phyloP scores from a whole-genome alignment of 192 early-diverging fungal genomes.

The Funneliformis geosporum region DNA sequence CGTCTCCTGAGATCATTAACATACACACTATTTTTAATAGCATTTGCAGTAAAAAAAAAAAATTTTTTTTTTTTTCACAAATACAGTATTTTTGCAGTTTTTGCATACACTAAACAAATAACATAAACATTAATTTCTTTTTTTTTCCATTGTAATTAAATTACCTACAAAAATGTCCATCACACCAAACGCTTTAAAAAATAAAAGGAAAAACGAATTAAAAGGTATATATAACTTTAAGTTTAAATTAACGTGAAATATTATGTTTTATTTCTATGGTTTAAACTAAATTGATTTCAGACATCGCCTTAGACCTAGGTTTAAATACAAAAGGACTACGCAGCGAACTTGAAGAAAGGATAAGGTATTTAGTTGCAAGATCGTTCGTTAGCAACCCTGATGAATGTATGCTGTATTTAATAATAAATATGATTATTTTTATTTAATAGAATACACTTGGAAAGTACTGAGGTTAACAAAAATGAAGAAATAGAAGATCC shows the following conservation, averaged over 20 bases:
- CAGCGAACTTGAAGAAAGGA: background rate
- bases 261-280: background rate
- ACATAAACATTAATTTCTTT: background rate
- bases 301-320: background rate
- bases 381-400: background rate
- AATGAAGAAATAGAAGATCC: background rate
- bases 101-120: background rate
- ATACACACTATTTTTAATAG: no score
- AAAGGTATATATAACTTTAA: background rate
- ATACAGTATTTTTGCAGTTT: background rate
- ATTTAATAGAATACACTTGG: background rate
- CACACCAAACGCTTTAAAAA: background rate
- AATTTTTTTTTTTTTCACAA: no score
- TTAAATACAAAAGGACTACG: background rate
- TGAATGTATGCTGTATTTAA: background rate
- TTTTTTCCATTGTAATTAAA: background rate
- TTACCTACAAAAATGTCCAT: background rate
- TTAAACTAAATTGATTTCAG: background rate
- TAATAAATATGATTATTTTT: background rate
- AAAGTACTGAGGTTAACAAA: background rate
- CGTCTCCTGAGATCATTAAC: no score
- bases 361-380: background rate
- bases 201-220: background rate
- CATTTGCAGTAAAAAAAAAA: no score
- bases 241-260: no score